These are phyloP conservation scores for Rhynchosporium secalis DNA, from an alignment of 2,329 filamentous ascomycete species.

Conservation along the genomic window DNA sequence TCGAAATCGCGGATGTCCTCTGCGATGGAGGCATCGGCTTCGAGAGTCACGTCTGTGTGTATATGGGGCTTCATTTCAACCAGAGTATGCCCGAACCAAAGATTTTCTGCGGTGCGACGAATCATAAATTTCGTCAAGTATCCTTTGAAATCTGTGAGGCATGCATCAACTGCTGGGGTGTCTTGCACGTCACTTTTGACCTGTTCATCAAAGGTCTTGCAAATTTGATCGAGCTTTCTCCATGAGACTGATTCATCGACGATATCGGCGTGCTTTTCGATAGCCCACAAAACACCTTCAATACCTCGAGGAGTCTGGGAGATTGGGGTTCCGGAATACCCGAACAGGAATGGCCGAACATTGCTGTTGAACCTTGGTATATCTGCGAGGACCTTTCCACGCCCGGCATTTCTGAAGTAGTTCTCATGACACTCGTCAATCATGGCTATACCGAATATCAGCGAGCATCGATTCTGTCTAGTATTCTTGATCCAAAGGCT, in stretches of 20 bases:
- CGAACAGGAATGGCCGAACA: constrained; percentile 27
- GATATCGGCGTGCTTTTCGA: constrained; percentile 22
- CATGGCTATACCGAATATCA: constrained; percentile 31
- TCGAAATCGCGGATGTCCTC: background rate
- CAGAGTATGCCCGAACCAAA: constrained; percentile 28
- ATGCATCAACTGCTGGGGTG: background rate
- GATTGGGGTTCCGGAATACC: constrained; percentile 31
- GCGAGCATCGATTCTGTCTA: constrained; percentile 7
- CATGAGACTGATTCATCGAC: background rate
- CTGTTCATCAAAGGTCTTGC: constrained; percentile 23
- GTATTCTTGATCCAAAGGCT: constrained; percentile 18
- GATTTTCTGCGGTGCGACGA: constrained; percentile 24
- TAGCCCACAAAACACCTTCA: constrained; percentile 26
- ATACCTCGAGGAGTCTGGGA: constrained; percentile 21
- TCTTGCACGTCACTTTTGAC: constrained; percentile 2
- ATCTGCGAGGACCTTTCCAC: constrained; percentile 20
- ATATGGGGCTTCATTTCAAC: constrained; percentile 26
- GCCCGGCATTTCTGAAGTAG: constrained; percentile 17
- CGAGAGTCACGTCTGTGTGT: constrained; percentile 25
- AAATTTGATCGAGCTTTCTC: constrained; percentile 20
- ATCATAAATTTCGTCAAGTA: constrained; percentile 29
- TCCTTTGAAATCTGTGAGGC: constrained; percentile 8
- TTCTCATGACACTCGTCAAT: constrained; percentile 32
- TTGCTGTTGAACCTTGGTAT: constrained; percentile 15
- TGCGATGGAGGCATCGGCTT: background rate